Conservation (phyloP, 2,329 filamentous ascomycete genomes). For the Pseudogymnoascus sp. region DNA sequence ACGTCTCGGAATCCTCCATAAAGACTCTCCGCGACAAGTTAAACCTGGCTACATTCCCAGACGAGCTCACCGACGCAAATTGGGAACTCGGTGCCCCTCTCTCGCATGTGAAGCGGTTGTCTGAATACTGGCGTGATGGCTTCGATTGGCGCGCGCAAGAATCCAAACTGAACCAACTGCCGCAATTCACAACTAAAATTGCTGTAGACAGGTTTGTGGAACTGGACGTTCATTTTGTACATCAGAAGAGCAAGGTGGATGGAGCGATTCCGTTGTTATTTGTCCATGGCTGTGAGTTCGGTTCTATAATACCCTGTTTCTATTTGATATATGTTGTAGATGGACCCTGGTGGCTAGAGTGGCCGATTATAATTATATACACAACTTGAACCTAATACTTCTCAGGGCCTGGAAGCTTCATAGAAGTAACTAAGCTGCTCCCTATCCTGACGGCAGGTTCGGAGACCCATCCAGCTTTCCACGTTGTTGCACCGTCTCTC, state of each 20-base stretch:
- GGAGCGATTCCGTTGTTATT: slow-evolving; percentile 56
- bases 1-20: slow-evolving; percentile 8
- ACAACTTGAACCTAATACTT: background rate
- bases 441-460: slow-evolving; percentile 27
- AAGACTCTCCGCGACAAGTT: slow-evolving; percentile 8
- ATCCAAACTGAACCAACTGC: slow-evolving; percentile 18
- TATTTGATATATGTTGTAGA: background rate
- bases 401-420: slow-evolving; percentile 53
- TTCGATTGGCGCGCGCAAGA: slow-evolving; percentile 22
- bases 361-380: background rate
- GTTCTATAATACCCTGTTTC: background rate
- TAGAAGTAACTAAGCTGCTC: slow-evolving; percentile 56
- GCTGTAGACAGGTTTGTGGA: slow-evolving; percentile 44
- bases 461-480: slow-evolving; percentile 35
- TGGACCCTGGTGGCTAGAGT: background rate
- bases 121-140: slow-evolving; percentile 16
- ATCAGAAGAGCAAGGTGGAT: slow-evolving; percentile 41
- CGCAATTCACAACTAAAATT: slow-evolving; percentile 31
- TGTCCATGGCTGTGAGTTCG: slow-evolving; percentile 46
- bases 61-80: slow-evolving; percentile 10
- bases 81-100: slow-evolving; percentile 12
- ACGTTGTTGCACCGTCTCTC: slow-evolving; percentile 48
- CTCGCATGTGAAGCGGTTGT: slow-evolving; percentile 10
- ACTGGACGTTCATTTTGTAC: slow-evolving; percentile 55
- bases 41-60: slow-evolving; percentile 10